These are phyloP conservation scores for Nakazawaea wickerhamii DNA, from an alignment of 805 yeast genomes.

Conservation along the genomic window DNA sequence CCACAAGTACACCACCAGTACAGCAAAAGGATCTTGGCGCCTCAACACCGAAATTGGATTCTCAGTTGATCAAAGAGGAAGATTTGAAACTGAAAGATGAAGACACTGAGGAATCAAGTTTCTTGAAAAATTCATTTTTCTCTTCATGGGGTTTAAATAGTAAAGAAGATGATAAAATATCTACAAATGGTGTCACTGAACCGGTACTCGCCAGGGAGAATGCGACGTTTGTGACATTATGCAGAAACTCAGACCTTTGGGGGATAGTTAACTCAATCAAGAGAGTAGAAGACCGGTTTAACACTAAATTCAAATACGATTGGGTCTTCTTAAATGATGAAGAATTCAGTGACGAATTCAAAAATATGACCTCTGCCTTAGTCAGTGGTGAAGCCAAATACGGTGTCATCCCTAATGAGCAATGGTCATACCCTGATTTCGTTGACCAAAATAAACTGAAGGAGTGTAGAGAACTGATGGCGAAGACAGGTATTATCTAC, in stretches of 20 bases:
- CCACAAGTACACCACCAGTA: neutral
- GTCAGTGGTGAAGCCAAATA: constrained; percentile 66
- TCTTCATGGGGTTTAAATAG: constrained; percentile 3
- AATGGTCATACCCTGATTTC: constrained; percentile 84
- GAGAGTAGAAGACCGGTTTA: constrained; percentile 75
- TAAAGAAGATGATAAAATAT: neutral
- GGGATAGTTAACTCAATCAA: constrained; percentile 58
- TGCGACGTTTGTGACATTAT: constrained; percentile 59
- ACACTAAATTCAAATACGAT: constrained; percentile 69
- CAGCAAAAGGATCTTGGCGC: neutral
- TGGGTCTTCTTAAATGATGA: constrained; percentile 91
- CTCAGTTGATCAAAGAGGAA: constrained; percentile 2
- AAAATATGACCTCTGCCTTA: constrained; percentile 41
- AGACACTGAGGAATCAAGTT: neutral
- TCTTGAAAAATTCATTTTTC: constrained; percentile 5
- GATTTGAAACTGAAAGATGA: neutral
- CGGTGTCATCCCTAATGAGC: constrained; percentile 68
- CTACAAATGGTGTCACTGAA: neutral
- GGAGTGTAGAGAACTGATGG: constrained; percentile 52
- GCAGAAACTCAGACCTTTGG: constrained; percentile 60
- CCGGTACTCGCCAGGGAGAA: constrained; percentile 24
- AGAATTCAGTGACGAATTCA: constrained; percentile 69
- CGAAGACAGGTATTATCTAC: constrained; percentile 31
- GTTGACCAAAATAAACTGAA: constrained; percentile 73
- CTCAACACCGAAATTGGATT: constrained; percentile 6